A percentile compares a stretch with the other conserved stretches of the same genome.
Conservation (phyloP, 495 filamentous ascomycete genomes). For the Aspergillus haitiensis region DNA sequence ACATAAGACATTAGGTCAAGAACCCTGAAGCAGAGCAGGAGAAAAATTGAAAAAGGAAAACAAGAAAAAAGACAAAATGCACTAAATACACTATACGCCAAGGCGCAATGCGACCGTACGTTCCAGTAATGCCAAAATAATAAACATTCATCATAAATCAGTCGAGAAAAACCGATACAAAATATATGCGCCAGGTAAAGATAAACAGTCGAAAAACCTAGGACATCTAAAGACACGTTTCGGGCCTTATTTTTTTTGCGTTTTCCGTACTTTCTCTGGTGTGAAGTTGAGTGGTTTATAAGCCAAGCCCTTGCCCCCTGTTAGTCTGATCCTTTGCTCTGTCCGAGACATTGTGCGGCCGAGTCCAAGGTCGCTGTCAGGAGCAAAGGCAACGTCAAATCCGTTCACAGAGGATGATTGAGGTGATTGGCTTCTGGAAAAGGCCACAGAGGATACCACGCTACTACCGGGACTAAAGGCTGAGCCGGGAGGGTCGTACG, state of each 20-base stretch:
- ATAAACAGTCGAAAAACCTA: background rate
- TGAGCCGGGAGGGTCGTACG: conserved; percentile 25
- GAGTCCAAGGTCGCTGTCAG: conserved; percentile 38
- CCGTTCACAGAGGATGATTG: conserved; percentile 31
- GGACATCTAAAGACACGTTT: background rate
- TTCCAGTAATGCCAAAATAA: conserved; percentile 2
- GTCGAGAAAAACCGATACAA: background rate
- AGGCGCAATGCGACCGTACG: conserved; percentile 17
- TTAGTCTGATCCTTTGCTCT: conserved; percentile 42
- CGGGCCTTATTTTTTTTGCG: conserved; percentile 7
- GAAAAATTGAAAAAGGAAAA: background rate
- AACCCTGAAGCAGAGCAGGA: background rate
- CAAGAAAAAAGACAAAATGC: background rate
- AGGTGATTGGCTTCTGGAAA: conserved; percentile 35
- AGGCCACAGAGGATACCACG: conserved; percentile 24
- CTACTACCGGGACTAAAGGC: conserved; percentile 35
- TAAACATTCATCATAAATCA: background rate
- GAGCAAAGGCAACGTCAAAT: conserved; percentile 43
- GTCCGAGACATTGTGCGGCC: conserved; percentile 44
- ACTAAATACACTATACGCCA: conserved; percentile 7
- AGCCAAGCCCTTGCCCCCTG: conserved; percentile 44
- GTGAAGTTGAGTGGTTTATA: conserved; percentile 43
- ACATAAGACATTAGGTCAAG: no score
- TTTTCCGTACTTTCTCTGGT: conserved; percentile 25
- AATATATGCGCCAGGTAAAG: conserved; percentile 6